Evolutionary conservation across 129 eudicot genomes (phyloP), one percentile per base, ranked within the genome.

Genomic region (Heracleum sosnowskyi): DNA sequence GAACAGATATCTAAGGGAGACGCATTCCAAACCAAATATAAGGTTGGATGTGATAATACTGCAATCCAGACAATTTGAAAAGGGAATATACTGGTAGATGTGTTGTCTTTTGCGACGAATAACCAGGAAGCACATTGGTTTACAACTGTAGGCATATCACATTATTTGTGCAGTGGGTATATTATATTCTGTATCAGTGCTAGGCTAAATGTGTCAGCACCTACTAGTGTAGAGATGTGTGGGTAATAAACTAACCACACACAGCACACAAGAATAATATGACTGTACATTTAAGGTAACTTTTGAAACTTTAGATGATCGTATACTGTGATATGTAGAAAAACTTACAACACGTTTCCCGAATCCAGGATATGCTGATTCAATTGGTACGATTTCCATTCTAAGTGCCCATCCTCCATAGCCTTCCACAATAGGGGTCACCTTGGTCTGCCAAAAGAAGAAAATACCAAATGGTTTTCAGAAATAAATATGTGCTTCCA

Each of bases 321-420:
- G 26, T 62, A 63, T 13, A 78, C 22, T 57, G 47, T 22, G 75
- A 69, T 7, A 39, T n/a, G 37, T 44, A 66, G 39, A 17, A 84
- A 79, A 72, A 84, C 97, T 92, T 87, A 89, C 97, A 75, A 96
- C 93, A 79, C 87, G 91, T 79, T 96, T 86, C 53, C 99, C 99
- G 76, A 79, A 96, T 83, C 99, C 99, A 85, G 99, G 99, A 83
- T 90, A 96, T 41, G 97, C 97, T 57, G 99, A 96, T 86, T 92
- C 99, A 75, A 92, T 84, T 29, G 99, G 96, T 74, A 96, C 99
- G 35, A 96, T 92, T 86, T 96, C 99, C 93, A 92, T 81, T 51
- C 97, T 87, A 31, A 92, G 89, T 40, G 97, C 99, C 97, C 95
- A 96, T 75, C 99, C 99, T 35, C 99, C 99, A 87, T 92, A 96